Evolutionary conservation across 768 basidiomycete genomes (phyloP), one percentile per base, ranked within the genome.

Genomic region (Dentipellis fragilis): DNA sequence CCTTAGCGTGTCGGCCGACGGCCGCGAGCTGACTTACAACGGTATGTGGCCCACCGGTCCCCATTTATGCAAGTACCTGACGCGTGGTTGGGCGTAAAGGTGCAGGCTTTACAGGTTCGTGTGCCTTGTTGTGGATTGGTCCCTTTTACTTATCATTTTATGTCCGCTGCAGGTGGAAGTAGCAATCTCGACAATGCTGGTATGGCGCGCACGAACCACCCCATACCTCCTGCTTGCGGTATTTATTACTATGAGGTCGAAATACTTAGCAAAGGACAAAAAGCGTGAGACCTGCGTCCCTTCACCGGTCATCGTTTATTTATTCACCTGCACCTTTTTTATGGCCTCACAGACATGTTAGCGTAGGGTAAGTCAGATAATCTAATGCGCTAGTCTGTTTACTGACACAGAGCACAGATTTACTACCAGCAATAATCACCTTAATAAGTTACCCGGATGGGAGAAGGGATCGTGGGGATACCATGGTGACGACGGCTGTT

Each of bases 211-310:
- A 84, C 94, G 0, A 80, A 79, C 46, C 72, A 81, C 60, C 80
- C 86, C 1, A 86, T 95, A 49, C 94, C 94, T 1, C 75, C 85
- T 0, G 84, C 86, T 10, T 89, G 89, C 62, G 96, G 94, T 21
- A 83, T 98, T 54, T 95, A 91, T 66, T 99, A 98, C 68, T 99
- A 86, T 66, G 95, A 99, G 72, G 83, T 93, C 5, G 82, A 88
- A 63, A 81, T 98, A 48, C 66, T 87, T 6, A 83, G 87, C 66
- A 89, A 89, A 64, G 87, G 88, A 10, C 74, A 79, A 45, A 89
- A 87, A 68, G 92, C 89, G 92, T 86, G 62, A 66, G 81, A 70
- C 57, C 11, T 48, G 39, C 49, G 22, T 55, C 52, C 12, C 54
- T 51, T 11, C 17, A 35, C 55, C 45, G 6, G 48, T 56, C 23